phyloP scores from a whole-genome alignment of 352 stramenopile species.

The Phytophthora ramorum region DNA sequence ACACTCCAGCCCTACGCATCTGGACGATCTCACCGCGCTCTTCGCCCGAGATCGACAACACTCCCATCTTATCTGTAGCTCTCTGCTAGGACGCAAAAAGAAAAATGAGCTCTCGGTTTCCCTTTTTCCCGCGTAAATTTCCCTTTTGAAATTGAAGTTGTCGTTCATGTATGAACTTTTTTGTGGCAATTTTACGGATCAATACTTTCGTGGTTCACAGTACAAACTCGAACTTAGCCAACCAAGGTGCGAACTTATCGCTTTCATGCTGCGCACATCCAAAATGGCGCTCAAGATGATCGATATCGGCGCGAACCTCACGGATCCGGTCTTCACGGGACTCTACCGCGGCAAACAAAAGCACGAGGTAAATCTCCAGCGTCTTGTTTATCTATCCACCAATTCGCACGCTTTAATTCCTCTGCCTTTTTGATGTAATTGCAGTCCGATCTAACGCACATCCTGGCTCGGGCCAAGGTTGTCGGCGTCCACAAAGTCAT shows the following conservation, averaged over 20 bases:
- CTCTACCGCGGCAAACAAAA: constrained; percentile 90
- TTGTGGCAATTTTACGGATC: constrained; percentile 1
- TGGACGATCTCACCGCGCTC: constrained; percentile 48
- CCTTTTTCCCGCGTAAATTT: constrained; percentile 30
- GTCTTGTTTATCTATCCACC: neutral
- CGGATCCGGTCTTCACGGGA: constrained; percentile 92
- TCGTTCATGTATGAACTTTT: constrained; percentile 19
- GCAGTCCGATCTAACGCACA: constrained; percentile 82
- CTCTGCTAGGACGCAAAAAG: constrained; percentile 9
- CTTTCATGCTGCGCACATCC: constrained; percentile 19
- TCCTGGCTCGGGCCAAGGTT: constrained; percentile 87
- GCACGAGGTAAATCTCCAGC: constrained; percentile 65
- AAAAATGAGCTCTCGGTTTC: constrained; percentile 22
- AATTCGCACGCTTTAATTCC: constrained; percentile 11
- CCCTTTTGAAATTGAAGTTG: constrained; percentile 31
- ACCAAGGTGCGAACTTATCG: constrained; percentile 18
- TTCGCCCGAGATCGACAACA: constrained; percentile 46
- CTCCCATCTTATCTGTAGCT: constrained; percentile 45
- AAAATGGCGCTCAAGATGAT: constrained; percentile 63
- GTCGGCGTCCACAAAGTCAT: constrained; percentile 93
- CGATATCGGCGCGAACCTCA: constrained; percentile 96
- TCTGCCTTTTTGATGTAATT: neutral
- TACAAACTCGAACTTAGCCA: constrained; percentile 14
- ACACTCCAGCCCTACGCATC: constrained; percentile 48
- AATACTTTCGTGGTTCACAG: constrained; percentile 15